Evolutionary conservation across 805 yeast species (phyloP).

Genomic region (Lachancea fermentati): DNA sequence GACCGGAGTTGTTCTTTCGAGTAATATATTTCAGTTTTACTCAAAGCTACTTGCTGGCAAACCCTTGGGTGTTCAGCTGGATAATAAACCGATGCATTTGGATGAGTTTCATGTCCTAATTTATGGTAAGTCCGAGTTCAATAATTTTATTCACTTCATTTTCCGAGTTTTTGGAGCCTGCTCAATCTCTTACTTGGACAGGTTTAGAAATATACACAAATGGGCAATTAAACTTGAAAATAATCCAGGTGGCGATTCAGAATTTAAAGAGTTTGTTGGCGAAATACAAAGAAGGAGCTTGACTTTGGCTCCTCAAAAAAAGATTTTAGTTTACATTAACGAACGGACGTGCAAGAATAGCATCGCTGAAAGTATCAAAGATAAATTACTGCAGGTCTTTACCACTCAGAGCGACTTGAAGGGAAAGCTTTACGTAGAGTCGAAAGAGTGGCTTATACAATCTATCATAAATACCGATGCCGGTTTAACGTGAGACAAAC

Average conservation of each 20-base stretch:
- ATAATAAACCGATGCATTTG: constrained; percentile 21
- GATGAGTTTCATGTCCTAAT: constrained; percentile 33
- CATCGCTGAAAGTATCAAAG: constrained; percentile 8
- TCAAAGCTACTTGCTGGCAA: constrained; percentile 31
- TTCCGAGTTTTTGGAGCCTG: constrained; percentile 23
- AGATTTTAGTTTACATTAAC: constrained; percentile 20
- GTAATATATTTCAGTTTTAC: constrained; percentile 43
- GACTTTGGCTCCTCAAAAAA: not conserved
- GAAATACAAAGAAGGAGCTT: not conserved
- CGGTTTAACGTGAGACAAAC: constrained; percentile 1
- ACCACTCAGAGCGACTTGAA: not conserved
- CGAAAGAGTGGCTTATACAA: constrained; percentile 32
- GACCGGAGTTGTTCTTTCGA: constrained; percentile 38
- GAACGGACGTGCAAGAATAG: constrained; percentile 8
- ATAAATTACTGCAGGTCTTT: constrained; percentile 4
- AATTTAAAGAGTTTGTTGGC: not conserved
- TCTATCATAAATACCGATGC: constrained; percentile 26
- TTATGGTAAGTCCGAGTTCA: constrained; percentile 25
- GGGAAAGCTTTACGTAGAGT: constrained; percentile 16
- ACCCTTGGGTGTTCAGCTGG: constrained; percentile 37
- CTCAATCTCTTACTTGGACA: not conserved
- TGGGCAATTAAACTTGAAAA: not conserved
- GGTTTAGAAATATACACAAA: not conserved
- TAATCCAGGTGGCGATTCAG: not conserved
- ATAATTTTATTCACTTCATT: constrained; percentile 23